Conservation (phyloP, 306 rosid genomes). For the Lotus japonicus region DNA sequence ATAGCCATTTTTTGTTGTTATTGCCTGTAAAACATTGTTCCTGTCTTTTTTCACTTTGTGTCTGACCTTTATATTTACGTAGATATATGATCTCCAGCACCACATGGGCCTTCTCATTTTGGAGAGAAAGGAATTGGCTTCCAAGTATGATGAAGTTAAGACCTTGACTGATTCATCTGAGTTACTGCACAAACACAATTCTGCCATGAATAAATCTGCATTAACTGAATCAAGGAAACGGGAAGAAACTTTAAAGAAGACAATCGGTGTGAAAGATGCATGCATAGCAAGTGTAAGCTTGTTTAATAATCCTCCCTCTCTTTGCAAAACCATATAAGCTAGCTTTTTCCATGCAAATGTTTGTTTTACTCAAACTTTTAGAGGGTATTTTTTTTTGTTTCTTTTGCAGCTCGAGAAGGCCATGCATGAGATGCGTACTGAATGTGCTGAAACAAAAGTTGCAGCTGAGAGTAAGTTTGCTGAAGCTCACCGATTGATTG, state of each 20-base stretch:
- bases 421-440: constrained; percentile 84
- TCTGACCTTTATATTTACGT: constrained; percentile 20
- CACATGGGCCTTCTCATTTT: constrained; percentile 95
- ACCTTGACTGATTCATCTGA: constrained; percentile 57
- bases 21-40: not conserved
- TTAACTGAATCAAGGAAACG: constrained; percentile 72
- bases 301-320: not conserved
- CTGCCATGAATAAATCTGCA: constrained; percentile 45
- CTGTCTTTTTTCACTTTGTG: not conserved
- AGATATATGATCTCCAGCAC: constrained; percentile 86
- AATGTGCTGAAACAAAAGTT: constrained; percentile 91
- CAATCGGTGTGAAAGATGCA: constrained; percentile 79
- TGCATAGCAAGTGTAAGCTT: constrained; percentile 89
- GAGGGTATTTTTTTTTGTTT: not conserved
- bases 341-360: not conserved
- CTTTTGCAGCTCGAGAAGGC: constrained; percentile 80
- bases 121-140: constrained; percentile 66
- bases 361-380: not conserved
- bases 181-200: constrained; percentile 56
- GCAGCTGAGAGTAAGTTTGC: constrained; percentile 72
- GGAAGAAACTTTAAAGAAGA: constrained; percentile 72
- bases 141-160: constrained; percentile 60
- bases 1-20: not conserved
- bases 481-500: constrained; percentile 59
- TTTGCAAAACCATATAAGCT: not conserved